Evolutionary conservation across 1,284 basidiomycete genomes (phyloP), one percentile per base, ranked within the genome.

Genomic region (Psilocybe mexicana): DNA sequence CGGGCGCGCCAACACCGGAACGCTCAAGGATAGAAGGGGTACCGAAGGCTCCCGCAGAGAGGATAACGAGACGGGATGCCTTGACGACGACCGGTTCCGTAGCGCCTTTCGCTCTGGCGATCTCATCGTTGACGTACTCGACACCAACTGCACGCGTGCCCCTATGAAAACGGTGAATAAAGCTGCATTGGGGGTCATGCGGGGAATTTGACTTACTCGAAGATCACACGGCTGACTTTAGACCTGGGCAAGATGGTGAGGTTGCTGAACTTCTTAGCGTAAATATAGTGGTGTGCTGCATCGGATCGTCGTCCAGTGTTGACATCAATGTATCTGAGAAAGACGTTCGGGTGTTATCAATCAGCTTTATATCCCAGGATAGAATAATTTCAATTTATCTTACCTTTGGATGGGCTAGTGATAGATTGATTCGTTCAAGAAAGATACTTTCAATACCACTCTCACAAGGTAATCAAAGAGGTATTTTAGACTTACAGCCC

Each of bases 1-100:
- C 67, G 10, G 67, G 62, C 0, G 72, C 64, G 0, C 83, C 83
- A 40, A 85, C 77, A 3, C 81, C 82, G 0, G 81, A 83, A 60
- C 81, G 74, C 64, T 84, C 82, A 12, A 85, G 70, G 47, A 86
- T 82, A 1, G 74, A 65, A 1, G 84, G 81, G 0, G 82, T 83
- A 2, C 83, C 84, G 48, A 85, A 81, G 0, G 84, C 67, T 0
- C 84, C 84, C 0, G 76, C 75, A 7, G 80, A 76, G 14, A 85
- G 48, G 3, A 85, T 72, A 0, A 85, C 76, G 0, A 83, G 64
- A 8, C 70, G 74, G 24, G 70, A 70, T 2, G 80, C 80, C 26
- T 58, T 66, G 1, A 70, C 79, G 1, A 63, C 64, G 25, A 43
- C 18, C 10, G 53, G 52, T 14, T 44, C 47, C 35, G 58, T 50